These are phyloP conservation scores for Xylaria nigripes DNA, from an alignment of 495 filamentous ascomycete genomes.

Conservation along the genomic window DNA sequence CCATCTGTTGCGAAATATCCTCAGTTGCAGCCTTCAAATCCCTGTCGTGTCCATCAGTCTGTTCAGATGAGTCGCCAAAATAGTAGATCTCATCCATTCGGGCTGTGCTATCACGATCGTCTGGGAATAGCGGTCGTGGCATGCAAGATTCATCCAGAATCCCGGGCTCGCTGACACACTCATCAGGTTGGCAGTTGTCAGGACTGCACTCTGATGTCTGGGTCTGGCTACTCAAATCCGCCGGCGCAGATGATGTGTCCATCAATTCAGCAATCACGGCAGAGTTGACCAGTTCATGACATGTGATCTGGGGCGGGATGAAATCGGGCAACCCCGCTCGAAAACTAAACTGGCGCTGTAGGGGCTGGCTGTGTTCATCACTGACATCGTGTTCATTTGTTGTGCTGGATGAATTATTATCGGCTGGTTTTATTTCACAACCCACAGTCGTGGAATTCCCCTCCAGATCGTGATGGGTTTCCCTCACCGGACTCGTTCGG, in stretches of 20 bases:
- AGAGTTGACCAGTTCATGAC: slow-evolving; percentile 1
- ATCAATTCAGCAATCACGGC: slow-evolving; percentile 1
- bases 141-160: not conserved
- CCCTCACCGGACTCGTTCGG: not conserved
- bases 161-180: not conserved
- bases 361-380: not conserved
- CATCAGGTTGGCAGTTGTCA: not conserved
- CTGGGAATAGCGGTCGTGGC: not conserved
- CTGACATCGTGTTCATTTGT: not conserved
- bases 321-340: not conserved
- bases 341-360: slow-evolving; percentile 8
- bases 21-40: not conserved
- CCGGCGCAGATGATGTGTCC: slow-evolving; percentile 4
- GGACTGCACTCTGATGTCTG: not conserved
- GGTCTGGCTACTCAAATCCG: not conserved
- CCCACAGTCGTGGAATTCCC: not conserved
- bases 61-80: not conserved
- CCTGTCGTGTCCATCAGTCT: not conserved
- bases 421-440: not conserved
- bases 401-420: not conserved
- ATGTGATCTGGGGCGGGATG: not conserved
- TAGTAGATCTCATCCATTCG: not conserved
- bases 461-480: not conserved
- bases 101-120: not conserved
- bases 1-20: not conserved